These are phyloP conservation scores for Vaccinium myrtillus DNA, from an alignment of 148 eudicot species.

Conservation along the genomic window DNA sequence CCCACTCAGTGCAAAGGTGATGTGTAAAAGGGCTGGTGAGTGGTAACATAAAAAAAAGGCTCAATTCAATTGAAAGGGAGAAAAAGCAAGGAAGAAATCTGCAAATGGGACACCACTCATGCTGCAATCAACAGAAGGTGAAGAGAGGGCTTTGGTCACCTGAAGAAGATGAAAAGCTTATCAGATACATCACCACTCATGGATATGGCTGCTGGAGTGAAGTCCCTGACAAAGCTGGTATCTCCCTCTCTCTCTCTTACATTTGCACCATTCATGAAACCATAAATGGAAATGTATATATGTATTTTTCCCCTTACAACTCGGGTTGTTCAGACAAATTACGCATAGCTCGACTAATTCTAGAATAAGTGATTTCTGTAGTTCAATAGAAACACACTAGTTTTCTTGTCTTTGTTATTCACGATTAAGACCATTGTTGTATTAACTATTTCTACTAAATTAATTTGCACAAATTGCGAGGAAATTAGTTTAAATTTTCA, in stretches of 20 bases:
- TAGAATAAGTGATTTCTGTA: no score
- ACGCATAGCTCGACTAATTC: neutral
- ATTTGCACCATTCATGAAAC: neutral
- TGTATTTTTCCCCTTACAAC: neutral
- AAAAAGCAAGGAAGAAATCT: neutral
- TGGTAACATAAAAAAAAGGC: neutral
- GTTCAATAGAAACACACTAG: neutral
- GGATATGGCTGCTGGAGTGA: constrained; percentile 99
- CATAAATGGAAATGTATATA: neutral
- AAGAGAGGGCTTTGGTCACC: constrained; percentile 97
- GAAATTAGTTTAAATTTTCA: no score
- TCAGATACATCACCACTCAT: constrained; percentile 73
- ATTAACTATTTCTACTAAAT: neutral
- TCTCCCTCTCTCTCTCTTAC: constrained; percentile 14
- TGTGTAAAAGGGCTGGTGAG: neutral
- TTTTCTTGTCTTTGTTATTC: neutral
- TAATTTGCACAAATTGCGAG: neutral
- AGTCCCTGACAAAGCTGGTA: constrained; percentile 93
- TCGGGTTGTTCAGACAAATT: neutral
- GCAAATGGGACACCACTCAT: constrained; percentile 84
- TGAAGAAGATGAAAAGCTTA: constrained; percentile 87
- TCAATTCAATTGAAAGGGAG: neutral
- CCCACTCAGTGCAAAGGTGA: neutral
- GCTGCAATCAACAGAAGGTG: constrained; percentile 96
- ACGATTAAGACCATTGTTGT: neutral